Conservation (phyloP, 2,329 filamentous ascomycete genomes). For the Epichloe hybrida region DNA sequence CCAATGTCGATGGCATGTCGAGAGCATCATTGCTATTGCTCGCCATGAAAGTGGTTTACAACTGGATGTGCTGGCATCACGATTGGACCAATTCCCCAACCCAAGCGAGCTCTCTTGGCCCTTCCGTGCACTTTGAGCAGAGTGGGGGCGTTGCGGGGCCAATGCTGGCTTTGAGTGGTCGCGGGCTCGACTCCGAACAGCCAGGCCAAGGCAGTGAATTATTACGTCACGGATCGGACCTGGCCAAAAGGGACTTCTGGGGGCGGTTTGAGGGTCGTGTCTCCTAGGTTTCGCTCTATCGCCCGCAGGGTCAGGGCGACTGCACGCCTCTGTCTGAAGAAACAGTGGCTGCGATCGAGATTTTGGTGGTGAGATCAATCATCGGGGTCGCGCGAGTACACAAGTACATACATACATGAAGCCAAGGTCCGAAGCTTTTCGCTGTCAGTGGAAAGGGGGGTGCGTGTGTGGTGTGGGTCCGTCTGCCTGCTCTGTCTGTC, state of each 20-base stretch:
- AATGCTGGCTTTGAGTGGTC: not conserved
- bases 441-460: not conserved
- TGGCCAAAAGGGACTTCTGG: not conserved
- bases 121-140: not conserved
- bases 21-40: not conserved
- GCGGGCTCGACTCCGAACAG: not conserved
- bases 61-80: not conserved
- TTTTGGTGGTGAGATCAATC: slow-evolving; percentile 14
- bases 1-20: not conserved
- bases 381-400: slow-evolving; percentile 10
- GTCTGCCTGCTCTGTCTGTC: no score
- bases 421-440: not conserved
- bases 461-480: no score
- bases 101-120: not conserved
- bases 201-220: not conserved
- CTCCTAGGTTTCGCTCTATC: not conserved
- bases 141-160: not conserved
- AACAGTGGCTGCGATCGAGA: slow-evolving; percentile 15
- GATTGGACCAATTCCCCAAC: not conserved
- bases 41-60: not conserved
- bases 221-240: not conserved
- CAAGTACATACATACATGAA: not conserved
- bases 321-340: not conserved
- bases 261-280: not conserved
- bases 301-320: not conserved